Base-by-base conservation (phyloP, 371 early-diverging fungal genomes). In the Mucor plumbeus region DNA sequence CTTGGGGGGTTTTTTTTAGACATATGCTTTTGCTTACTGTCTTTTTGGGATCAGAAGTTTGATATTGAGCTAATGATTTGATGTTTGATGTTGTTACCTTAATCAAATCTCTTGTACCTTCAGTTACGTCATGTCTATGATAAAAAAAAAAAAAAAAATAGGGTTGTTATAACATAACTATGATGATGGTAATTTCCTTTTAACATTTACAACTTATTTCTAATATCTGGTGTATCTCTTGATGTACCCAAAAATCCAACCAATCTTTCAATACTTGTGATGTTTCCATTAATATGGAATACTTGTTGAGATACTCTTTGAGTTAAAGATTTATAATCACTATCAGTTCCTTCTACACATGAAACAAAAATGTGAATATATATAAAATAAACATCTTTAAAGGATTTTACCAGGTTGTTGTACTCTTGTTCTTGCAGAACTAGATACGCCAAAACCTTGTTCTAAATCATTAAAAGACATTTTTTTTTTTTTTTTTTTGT, bases 61-160 rank as follows among this genome's bases (percentile, higher is more conserved):
- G 74, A 50, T 72, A 82, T 40, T 82, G 84, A 5, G 90, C 72
- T 40, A 93, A 76, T 21, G 60, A 67, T 72, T 95, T 95, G 65
- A 97, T 82, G 54, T 94, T 92, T 7, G 74, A 70, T 19, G 88
- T 90, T 33, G 95, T 92, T 43, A 86, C 86, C 68, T 91, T 92
- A 39, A 95, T 91, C 50, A 94, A 82, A n/a, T 87, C 89, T 47
- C 93, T 82, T 10, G 96, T 96, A 31, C 81, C 77, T 59, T 95
- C 94, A 13, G 93, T 95, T 54, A 93, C 78, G 56, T 85, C 84
- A 79, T 94, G 94, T 44, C 95, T 94, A 58, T 26, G 1, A 26
- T 26, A 26, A 26, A 26, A 26, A 21, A 34, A 2, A 9, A 43
- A 21, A 59, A 41, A 21, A 34, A 2, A 21, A 59, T 13, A 59